Conservation (phyloP, 257 asterid genomes). For the Solanum piurae region DNA sequence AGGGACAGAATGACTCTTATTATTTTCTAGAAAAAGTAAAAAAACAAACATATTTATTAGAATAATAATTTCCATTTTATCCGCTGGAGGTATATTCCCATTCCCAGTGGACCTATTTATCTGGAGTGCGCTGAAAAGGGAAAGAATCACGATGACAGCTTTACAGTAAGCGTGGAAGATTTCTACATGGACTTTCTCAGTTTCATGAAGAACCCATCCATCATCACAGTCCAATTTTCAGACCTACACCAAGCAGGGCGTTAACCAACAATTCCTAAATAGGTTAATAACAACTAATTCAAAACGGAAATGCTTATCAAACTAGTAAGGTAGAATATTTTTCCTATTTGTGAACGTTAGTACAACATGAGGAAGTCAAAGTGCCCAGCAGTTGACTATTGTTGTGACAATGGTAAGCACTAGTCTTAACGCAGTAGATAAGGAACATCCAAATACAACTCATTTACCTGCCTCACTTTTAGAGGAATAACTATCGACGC, state of each 20-base stretch:
- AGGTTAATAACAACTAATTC: background rate
- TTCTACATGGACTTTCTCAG: background rate
- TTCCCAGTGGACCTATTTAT: too few species aligned
- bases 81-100: too few species aligned
- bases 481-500: background rate
- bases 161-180: background rate
- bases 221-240: background rate
- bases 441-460: background rate
- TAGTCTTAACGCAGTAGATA: background rate
- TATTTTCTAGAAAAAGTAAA: background rate
- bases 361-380: background rate
- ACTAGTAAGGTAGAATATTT: too few species aligned
- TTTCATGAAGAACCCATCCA: background rate
- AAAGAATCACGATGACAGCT: background rate
- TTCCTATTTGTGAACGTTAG: background rate
- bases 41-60: background rate
- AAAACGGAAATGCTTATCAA: background rate
- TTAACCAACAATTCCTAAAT: background rate
- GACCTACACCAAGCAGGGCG: background rate
- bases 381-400: background rate
- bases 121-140: background rate
- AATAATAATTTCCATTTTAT: background rate
- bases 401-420: background rate
- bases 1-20: too few species aligned
- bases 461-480: background rate